phyloP scores from a whole-genome alignment of 2,329 filamentous ascomycete species.

The Fusarium chaquense region DNA sequence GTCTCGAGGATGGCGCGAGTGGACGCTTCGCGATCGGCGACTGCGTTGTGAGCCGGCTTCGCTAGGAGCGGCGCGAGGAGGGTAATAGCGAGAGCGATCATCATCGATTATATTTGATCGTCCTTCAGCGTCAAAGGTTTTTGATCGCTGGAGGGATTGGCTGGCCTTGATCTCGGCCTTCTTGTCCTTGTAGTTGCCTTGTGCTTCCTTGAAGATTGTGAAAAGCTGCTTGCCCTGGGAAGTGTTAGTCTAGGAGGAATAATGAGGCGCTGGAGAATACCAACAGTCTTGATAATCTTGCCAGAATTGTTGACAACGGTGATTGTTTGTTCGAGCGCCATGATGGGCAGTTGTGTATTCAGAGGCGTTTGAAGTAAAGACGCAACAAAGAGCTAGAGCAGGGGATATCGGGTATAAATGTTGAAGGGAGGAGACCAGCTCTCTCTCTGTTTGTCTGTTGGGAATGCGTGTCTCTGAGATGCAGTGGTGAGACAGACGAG shows the following conservation, averaged over 20 bases:
- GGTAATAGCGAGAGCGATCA: slow-evolving; percentile 51
- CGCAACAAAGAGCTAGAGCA: slow-evolving; percentile 1
- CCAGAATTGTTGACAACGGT: slow-evolving; percentile 92
- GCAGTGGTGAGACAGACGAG: slow-evolving; percentile 18
- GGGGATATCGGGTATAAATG: slow-evolving; percentile 7
- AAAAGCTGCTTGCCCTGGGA: slow-evolving; percentile 87
- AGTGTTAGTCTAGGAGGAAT: slow-evolving; percentile 28
- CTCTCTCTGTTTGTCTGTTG: slow-evolving; percentile 37
- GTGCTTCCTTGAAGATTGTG: slow-evolving; percentile 92
- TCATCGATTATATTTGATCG: slow-evolving; percentile 44
- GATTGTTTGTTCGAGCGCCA: slow-evolving; percentile 75
- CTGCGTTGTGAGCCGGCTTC: slow-evolving; percentile 59
- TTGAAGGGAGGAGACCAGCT: slow-evolving; percentile 43
- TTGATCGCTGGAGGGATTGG: slow-evolving; percentile 68
- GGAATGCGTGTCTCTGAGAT: slow-evolving; percentile 17
- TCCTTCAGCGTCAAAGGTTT: slow-evolving; percentile 61
- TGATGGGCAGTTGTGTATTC: slow-evolving; percentile 46
- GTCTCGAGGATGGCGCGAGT: slow-evolving; percentile 48
- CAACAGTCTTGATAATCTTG: slow-evolving; percentile 89
- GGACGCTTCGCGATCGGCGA: slow-evolving; percentile 55
- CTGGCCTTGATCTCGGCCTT: slow-evolving; percentile 84
- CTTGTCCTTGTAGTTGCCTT: slow-evolving; percentile 86
- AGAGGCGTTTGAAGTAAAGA: slow-evolving; percentile 19
- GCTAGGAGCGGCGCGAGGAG: slow-evolving; percentile 52
- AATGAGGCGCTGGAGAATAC: slow-evolving; percentile 49